phyloP scores from a whole-genome alignment of 441 rosid genomes.

The Melastoma candidum region DNA sequence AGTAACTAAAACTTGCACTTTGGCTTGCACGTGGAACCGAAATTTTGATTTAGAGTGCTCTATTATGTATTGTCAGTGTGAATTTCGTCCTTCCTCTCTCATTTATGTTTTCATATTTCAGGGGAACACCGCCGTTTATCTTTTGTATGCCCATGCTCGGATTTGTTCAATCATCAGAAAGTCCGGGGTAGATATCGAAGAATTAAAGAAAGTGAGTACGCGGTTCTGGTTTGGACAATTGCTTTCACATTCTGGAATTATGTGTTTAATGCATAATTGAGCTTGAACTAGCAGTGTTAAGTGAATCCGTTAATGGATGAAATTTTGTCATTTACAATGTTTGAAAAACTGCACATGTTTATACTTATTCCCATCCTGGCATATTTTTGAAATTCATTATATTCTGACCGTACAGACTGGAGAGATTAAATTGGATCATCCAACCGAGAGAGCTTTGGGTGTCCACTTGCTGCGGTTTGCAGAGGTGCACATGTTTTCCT shows the following conservation, averaged over 20 bases:
- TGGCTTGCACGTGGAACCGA: no score
- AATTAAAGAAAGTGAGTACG: constrained; percentile 59
- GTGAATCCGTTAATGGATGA: no score
- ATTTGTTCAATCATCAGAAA: constrained; percentile 89
- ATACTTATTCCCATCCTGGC: neutral
- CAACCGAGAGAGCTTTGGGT: constrained; percentile 56
- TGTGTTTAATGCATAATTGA: no score
- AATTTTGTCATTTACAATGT: no score
- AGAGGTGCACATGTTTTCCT: constrained; percentile 29
- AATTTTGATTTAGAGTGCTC: no score
- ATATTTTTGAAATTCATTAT: neutral
- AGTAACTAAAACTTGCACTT: no score
- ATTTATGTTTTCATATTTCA: constrained; percentile 22
- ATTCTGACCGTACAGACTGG: constrained; percentile 33
- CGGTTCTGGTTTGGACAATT: neutral
- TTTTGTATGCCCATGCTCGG: constrained; percentile 91
- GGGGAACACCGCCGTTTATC: constrained; percentile 90
- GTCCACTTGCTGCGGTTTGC: constrained; percentile 73
- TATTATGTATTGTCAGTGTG: no score
- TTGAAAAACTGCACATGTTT: neutral
- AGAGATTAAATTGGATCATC: constrained; percentile 36
- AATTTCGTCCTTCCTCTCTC: no score
- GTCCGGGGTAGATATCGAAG: constrained; percentile 70
- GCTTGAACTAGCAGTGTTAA: no score
- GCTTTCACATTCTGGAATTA: no score